Base-by-base conservation (phyloP, 352 stramenopile species). In the Phytophthora sp. region DNA sequence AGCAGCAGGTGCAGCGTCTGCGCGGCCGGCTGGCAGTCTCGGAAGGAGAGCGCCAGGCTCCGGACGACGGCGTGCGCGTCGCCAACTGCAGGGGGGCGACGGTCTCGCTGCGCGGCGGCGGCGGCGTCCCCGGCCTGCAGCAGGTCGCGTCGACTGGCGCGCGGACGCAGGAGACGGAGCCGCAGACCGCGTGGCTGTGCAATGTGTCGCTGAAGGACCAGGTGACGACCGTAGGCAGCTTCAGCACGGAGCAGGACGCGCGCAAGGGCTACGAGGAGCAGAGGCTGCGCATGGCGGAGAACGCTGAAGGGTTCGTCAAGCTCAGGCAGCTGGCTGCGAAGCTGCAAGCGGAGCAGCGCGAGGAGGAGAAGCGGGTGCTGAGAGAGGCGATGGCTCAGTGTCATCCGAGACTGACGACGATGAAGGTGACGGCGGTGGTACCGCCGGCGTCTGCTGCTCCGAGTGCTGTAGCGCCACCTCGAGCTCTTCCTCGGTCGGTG, bases 201-300 rank as follows among this genome's bases (percentile, higher is more conserved):
- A 89, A 86, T 59, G 21, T 92, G 38, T 75, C 77, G 30, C 26
- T 91, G 44, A 52, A 63, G 9, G 66, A 76, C 13, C 62, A 77
- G 17, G 51, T 67, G 38, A 64, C 84, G 46, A 77, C 74, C n/a
- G 68, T 87, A 13, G 76, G 71, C 8, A 55, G 53, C 12, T 74
- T 54, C 28, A 48, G 65, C 15, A 82, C 74, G 24, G 63, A 56
- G 41, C 66, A 79, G 27, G 68, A 75, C 20, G 79, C 81, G 8
- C 49, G 80, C 12, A 32, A 74, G n/a, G 68, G 59, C 8, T 92
- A 92, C 42, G 63, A 79, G 7, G n/a, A 72, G 44, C 66, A 77
- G 42, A 63, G 72, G 4, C 61, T 62, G 10, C 54, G 59, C 10
- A 69, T 85, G 48, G 62, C 35, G 1, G 52, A 57, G 6, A 68